Evolutionary conservation across 805 yeast genomes (phyloP).

Genomic region (Metschnikowia picachoensis): DNA sequence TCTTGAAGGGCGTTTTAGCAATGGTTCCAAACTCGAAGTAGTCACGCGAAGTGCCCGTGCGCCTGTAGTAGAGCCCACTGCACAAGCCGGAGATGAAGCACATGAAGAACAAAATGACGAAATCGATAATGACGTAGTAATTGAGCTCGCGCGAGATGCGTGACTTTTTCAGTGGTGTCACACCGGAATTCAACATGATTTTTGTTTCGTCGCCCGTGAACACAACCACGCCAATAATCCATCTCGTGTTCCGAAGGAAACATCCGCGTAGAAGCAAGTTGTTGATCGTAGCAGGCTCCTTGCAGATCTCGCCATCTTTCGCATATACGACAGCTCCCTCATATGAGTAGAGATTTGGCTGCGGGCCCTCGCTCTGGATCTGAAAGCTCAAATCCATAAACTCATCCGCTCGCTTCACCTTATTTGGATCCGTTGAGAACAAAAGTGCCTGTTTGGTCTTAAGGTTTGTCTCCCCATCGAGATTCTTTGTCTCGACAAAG

Average conservation of each 20-base stretch:
- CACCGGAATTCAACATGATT: conserved; percentile 77
- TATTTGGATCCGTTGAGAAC: conserved; percentile 49
- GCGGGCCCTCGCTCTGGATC: conserved; percentile 84
- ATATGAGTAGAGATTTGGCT: conserved; percentile 69
- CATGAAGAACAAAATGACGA: conserved; percentile 55
- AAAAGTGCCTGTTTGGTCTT: conserved; percentile 73
- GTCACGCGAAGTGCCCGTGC: conserved; percentile 47
- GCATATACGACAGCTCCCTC: conserved; percentile 56
- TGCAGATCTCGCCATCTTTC: conserved; percentile 20
- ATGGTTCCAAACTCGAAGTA: conserved; percentile 67
- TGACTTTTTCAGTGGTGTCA: conserved; percentile 73
- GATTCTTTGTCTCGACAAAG: conserved; percentile 75
- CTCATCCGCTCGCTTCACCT: conserved; percentile 36
- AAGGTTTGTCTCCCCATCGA: conserved; percentile 74
- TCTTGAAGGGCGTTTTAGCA: conserved; percentile 60
- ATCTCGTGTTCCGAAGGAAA: conserved; percentile 72
- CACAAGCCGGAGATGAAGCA: conserved; percentile 69
- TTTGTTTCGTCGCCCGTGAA: conserved; percentile 80
- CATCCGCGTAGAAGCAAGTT: conserved; percentile 73
- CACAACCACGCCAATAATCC: conserved; percentile 74
- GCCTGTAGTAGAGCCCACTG: conserved; percentile 62
- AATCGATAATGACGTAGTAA: conserved; percentile 64
- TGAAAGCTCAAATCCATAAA: conserved; percentile 47
- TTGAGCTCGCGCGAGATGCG: conserved; percentile 72
- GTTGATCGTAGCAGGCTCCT: conserved; percentile 68